Percentiles rank a stretch among this genome's conserved stretches.
phyloP scores from a whole-genome alignment of 1,139 yeast species.

The Kodamaea suecica region DNA sequence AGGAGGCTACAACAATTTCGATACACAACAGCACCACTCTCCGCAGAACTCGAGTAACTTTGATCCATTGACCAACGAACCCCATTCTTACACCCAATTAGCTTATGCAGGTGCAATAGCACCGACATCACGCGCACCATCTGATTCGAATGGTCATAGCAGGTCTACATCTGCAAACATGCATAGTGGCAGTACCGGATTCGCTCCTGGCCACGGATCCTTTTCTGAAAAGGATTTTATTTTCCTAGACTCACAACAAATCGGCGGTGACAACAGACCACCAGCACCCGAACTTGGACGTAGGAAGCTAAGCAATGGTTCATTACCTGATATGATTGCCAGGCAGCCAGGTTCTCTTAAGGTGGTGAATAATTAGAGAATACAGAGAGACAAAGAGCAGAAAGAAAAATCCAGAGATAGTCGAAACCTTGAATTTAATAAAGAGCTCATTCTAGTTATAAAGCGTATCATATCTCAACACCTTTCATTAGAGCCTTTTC shows the following conservation, averaged over 20 bases:
- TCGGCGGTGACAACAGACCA: constrained; percentile 9
- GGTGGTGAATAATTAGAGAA: constrained; percentile 39
- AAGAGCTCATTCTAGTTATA: no score
- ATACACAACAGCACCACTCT: constrained; percentile 13
- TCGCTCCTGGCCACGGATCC: constrained; percentile 4
- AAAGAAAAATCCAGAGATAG: no score
- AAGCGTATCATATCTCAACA: no score
- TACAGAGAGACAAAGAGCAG: background rate
- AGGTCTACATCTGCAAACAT: constrained; percentile 11
- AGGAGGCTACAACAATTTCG: constrained; percentile 18
- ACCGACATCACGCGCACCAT: constrained; percentile 5
- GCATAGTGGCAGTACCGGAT: background rate
- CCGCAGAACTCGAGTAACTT: constrained; percentile 7
- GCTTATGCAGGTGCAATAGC: constrained; percentile 13
- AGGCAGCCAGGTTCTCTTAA: constrained; percentile 44
- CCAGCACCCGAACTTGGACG: constrained; percentile 36
- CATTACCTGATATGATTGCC: constrained; percentile 64
- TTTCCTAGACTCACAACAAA: constrained; percentile 10
- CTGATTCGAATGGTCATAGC: constrained; percentile 14
- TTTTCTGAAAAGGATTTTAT: constrained; percentile 21
- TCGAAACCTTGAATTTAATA: no score
- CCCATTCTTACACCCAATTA: constrained; percentile 14
- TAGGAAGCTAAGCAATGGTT: constrained; percentile 63
- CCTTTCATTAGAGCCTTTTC: no score
- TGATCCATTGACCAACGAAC: constrained; percentile 7